Base-by-base conservation (phyloP, 1,284 basidiomycete species). In the Phenoliferia sp. region DNA sequence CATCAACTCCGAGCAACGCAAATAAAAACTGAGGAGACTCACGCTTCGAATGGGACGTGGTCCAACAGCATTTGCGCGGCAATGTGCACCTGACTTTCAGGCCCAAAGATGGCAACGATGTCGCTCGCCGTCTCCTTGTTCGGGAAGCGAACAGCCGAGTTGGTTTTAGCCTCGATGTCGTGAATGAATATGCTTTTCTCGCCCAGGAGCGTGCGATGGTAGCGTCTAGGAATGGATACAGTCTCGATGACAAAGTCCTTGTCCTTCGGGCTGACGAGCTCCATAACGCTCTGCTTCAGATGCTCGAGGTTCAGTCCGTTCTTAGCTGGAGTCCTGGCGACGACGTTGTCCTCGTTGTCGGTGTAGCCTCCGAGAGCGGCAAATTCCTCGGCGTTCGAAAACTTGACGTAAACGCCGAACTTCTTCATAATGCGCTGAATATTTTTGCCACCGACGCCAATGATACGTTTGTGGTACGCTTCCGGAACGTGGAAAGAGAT, bases 351-450 rank as follows among this genome's bases (percentile, higher is more conserved):
- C 78, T 98, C 95, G 79, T 96, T 96, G 80, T 99, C 94, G 76
- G 91, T 87, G 80, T 98, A 97, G 19, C 94, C 94, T 36, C 94
- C 95, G 66, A 96, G 84, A 15, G 90, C 87, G 56, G 93, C 93
- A 79, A 95, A 98, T 80, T 99, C 96, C 75, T 98, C 94, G 7
- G 94, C 93, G 79, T 98, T 99, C 54, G 92, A 94, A 78, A 99
- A 99, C 81, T 99, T 99, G 81, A 99, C 96, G 81, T 98, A 99
- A 32, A 98, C 95, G 35, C 95, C 95, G 76, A 90, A 97, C 80
- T 96, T 94, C 83, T 98, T 98, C 95, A 99, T 99, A 80, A 99
- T 99, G 69, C 93, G 87, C 80, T 99, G 95, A 68, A 99, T 99
- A 80, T 95, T 99, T 77, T 94, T 90, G 35, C 95, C 95, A 55